Evolutionary conservation across 208 protist species (phyloP).

Genomic region (Crithidia brevicula): DNA sequence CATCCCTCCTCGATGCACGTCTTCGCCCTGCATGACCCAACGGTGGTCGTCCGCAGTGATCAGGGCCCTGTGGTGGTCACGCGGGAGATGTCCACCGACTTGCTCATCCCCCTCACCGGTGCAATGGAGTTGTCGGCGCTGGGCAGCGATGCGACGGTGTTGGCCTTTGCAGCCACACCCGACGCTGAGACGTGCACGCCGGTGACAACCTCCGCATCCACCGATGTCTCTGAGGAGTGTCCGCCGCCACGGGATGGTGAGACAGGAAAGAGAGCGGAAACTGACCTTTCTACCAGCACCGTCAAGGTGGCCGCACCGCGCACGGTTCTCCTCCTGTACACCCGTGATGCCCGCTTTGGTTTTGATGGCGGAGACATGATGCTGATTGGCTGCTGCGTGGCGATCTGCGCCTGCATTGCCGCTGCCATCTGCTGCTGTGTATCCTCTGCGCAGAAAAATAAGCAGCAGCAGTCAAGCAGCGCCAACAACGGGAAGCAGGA

Average conservation of each 20-base stretch:
- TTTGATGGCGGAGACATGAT: conserved; percentile 14
- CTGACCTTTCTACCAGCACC: not conserved
- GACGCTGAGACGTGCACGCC: too few relatives aligned
- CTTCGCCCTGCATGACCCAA: conserved; percentile 16
- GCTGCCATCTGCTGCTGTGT: conserved; percentile 25
- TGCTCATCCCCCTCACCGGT: conserved; percentile 7
- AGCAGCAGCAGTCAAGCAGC: conserved; percentile 7
- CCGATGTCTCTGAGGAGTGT: too few relatives aligned
- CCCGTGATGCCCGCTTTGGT: conserved; percentile 16
- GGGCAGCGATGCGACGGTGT: not conserved
- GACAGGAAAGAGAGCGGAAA: too few relatives aligned
- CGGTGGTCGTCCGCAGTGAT: not conserved
- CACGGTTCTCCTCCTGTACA: conserved; percentile 27
- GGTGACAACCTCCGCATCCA: too few relatives aligned
- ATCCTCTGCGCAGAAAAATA: conserved; percentile 7
- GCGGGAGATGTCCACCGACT: conserved; percentile 8
- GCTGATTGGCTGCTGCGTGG: conserved; percentile 15
- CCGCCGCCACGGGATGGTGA: too few relatives aligned
- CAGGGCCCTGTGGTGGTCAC: conserved; percentile 10
- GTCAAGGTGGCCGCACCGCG: not conserved
- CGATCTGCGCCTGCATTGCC: conserved; percentile 24
- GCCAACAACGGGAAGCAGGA: not conserved
- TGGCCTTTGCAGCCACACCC: not conserved
- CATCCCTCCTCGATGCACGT: conserved; percentile 11
- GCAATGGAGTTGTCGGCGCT: not conserved